Conservation (phyloP, 192 early-diverging fungal species). For the Rhizoclosmatium sp. region DNA sequence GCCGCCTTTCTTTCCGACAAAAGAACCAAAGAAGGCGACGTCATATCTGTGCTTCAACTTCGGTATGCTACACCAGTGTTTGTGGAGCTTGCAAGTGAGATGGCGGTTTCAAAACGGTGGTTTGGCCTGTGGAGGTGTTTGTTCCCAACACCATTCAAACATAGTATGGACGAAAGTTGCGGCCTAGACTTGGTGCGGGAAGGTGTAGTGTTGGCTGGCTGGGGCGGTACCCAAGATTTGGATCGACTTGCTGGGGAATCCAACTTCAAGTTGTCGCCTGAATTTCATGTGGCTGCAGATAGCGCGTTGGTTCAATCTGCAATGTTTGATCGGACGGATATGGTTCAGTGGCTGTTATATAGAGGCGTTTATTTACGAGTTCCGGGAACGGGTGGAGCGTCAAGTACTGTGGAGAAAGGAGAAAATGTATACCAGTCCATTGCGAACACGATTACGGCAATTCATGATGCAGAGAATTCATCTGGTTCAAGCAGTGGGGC, state of each 20-base stretch:
- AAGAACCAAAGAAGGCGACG: not conserved
- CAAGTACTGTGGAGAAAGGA: not conserved
- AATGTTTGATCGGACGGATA: conserved; percentile 31
- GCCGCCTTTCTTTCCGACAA: conserved; percentile 11
- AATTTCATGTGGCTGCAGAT: conserved; percentile 2
- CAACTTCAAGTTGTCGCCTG: not conserved
- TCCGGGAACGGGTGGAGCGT: not conserved
- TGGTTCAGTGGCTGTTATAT: conserved; percentile 16
- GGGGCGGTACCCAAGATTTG: not conserved
- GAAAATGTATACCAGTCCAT: not conserved
- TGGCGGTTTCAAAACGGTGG: conserved; percentile 18
- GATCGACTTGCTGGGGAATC: not conserved
- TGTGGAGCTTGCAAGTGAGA: conserved; percentile 8
- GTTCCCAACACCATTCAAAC: not conserved
- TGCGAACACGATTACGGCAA: not conserved
- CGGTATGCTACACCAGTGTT: conserved; percentile 11
- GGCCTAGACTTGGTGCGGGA: not conserved
- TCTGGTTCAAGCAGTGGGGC: not conserved
- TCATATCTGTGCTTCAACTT: conserved; percentile 7
- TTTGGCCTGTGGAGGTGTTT: not conserved
- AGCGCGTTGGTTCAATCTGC: conserved; percentile 20
- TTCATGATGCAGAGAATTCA: not conserved
- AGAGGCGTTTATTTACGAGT: conserved; percentile 10
- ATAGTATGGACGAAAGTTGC: not conserved
- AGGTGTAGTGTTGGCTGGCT: conserved; percentile 19